Percentiles rank a stretch among this genome's conserved stretches.
Conservation (phyloP, 768 basidiomycete genomes). For the Lactarius hatsudake region DNA sequence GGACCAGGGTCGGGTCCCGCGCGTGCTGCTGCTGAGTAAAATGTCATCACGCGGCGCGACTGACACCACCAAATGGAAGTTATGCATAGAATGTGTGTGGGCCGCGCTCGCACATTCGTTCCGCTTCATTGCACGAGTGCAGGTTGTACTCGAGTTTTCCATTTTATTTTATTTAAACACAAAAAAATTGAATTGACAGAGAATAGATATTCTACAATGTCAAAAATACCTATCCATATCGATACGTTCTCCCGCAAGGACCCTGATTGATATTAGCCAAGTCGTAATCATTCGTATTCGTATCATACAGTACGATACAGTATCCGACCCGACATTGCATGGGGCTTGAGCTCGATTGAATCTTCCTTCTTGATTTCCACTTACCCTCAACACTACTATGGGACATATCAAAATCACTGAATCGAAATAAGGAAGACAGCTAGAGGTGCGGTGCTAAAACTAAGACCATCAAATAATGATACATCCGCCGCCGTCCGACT, state of each 20-base stretch:
- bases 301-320: neutral
- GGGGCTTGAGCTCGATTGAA: slow-evolving; percentile 3
- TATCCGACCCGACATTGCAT: neutral
- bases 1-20: slow-evolving; percentile 3
- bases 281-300: neutral
- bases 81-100: neutral
- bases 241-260: neutral
- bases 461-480: slow-evolving; percentile 1
- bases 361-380: neutral
- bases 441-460: neutral
- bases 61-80: slow-evolving; percentile 7
- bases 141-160: neutral
- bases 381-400: neutral
- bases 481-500: neutral
- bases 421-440: neutral
- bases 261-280: neutral
- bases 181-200: neutral
- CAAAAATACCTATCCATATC: neutral
- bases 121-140: neutral
- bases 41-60: neutral
- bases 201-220: neutral
- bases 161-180: neutral
- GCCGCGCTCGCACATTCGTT: neutral
- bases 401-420: neutral
- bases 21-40: neutral